These are phyloP conservation scores for Ceratobasidium theobromae DNA, from an alignment of 1,284 basidiomycete genomes.

Conservation along the genomic window DNA sequence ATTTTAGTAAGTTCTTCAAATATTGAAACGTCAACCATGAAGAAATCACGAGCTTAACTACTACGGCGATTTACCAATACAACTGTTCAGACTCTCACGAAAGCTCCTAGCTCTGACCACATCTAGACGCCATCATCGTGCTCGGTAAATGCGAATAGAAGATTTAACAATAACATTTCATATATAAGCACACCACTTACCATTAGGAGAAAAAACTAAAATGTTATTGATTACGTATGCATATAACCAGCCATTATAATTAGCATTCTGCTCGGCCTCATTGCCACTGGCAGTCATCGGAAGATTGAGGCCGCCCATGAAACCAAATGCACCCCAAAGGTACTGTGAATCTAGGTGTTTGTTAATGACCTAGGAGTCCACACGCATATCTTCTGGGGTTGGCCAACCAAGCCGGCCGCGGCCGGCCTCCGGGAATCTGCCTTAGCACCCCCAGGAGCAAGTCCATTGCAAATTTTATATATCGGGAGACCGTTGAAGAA, in stretches of 20 bases:
- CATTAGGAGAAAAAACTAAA: neutral
- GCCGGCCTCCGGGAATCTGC: conserved; percentile 42
- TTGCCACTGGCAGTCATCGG: conserved; percentile 41
- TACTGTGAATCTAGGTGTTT: neutral
- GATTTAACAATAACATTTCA: no score
- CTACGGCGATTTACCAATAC: no score
- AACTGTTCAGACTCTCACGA: no score
- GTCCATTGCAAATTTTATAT: conserved; percentile 44
- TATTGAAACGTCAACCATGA: no score
- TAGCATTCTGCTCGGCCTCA: conserved; percentile 51
- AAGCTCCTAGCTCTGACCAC: no score
- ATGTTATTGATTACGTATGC: conserved; percentile 46
- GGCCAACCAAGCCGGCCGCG: conserved; percentile 43
- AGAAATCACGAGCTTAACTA: no score
- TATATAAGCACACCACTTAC: no score
- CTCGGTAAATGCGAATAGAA: no score
- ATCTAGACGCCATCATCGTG: no score
- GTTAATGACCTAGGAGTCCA: neutral
- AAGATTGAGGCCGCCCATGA: conserved; percentile 42
- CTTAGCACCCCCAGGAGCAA: conserved; percentile 45
- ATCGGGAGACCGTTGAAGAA: conserved; percentile 41
- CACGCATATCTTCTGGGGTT: conserved; percentile 36
- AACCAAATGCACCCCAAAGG: conserved; percentile 39
- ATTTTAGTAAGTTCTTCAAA: no score
- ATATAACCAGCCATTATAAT: no score